Evolutionary conservation across 192 early-diverging fungal genomes (phyloP), one percentile per base, ranked within the genome.

Genomic region (Entomortierella chlamydospora): DNA sequence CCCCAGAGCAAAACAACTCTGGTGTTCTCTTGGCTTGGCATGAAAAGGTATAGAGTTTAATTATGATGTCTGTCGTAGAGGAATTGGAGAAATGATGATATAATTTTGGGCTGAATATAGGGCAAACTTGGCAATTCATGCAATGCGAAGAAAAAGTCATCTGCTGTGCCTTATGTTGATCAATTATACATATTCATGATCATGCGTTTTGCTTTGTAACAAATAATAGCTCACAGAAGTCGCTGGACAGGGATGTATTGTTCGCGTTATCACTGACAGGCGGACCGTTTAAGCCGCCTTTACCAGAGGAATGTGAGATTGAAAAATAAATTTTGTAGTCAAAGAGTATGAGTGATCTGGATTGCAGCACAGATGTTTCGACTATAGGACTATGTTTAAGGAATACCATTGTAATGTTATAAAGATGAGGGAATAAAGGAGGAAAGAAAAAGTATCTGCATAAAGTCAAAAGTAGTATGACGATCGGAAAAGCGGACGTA

Each of bases 261-360:
- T 97, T 41, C 91, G 97, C 43, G 95, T 95, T n/a, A 88, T 97
- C 83, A 92, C 95, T 6, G 96, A 97, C 81, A 87, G 93, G 82
- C 87, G 87, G 74, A 90, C 90, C 49, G 86, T 96, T 22, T 91
- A 70, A 76, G n/a, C 3, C 3, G 8, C 18, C 15, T 17, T 18
- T 9, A 10, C 9, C 11, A 54, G 28, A 15, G 23, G 28, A 54
- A 54, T 29, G 28, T 25, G 52, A 13, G 11, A 4, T 2, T 9
- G 26, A 25, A 5, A 5, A 51, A 51, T 51, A 51, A 51, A 51
- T n/a, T n/a, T n/a, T n/a, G n/a, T n/a, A n/a, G n/a, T n/a, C n/a
- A n/a, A n/a, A n/a, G n/a, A n/a, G n/a, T n/a, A n/a, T n/a, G n/a
- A n/a, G n/a, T n/a, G n/a, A n/a, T n/a, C 10, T 37, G 4, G 34